These are phyloP conservation scores for Eucalyptus pumila DNA, from an alignment of 345 rosid genomes.

Conservation along the genomic window DNA sequence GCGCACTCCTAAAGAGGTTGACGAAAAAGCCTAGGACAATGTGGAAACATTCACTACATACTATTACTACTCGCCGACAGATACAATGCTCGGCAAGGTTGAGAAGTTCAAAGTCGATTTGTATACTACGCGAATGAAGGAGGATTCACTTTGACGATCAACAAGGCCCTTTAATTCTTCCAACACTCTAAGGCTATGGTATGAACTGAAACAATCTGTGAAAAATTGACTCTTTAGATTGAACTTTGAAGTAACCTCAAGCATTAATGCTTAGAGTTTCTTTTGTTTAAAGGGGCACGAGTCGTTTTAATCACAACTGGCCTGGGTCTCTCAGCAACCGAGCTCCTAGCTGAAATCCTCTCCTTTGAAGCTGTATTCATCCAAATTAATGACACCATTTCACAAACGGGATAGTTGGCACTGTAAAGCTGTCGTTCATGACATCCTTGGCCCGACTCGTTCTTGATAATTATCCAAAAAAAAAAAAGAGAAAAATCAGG, in stretches of 20 bases:
- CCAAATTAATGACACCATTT: not conserved
- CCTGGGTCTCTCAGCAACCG: too few species aligned
- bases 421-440: not conserved
- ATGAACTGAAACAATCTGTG: not conserved
- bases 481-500: not conserved
- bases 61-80: not conserved
- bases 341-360: too few species aligned
- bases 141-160: not conserved
- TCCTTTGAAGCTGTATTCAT: not conserved
- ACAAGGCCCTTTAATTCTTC: not conserved
- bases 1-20: conserved; percentile 6
- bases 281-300: too few species aligned
- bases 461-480: not conserved
- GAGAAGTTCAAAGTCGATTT: not conserved
- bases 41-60: not conserved
- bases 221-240: not conserved
- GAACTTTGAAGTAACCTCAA: not conserved
- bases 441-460: not conserved
- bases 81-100: not conserved
- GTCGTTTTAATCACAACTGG: too few species aligned
- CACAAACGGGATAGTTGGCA: not conserved
- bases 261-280: not conserved
- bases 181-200: not conserved
- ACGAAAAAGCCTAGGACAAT: conserved; percentile 1
- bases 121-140: not conserved